These are phyloP conservation scores for Cydonia oblonga DNA, from an alignment of 331 rosid genomes.

Conservation along the genomic window DNA sequence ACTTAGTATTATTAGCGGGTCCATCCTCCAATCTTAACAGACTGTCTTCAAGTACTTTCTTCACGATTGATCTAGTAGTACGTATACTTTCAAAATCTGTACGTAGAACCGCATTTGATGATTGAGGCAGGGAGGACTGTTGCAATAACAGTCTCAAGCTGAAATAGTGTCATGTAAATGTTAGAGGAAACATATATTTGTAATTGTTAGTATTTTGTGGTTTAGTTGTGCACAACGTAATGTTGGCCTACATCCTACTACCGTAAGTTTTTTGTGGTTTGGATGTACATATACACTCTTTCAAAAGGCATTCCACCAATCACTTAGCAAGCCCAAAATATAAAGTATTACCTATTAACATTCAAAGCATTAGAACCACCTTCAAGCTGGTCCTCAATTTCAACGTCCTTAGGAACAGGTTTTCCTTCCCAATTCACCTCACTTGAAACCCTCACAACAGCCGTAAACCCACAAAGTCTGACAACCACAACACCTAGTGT, in stretches of 20 bases:
- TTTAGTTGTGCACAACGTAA: background rate
- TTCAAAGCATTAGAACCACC: conserved; percentile 95
- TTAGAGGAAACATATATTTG: conserved; percentile 12
- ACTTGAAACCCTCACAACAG: conserved; percentile 71
- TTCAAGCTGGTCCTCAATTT: conserved; percentile 90
- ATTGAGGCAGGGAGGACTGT: conserved; percentile 49
- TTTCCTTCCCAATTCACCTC: conserved; percentile 47
- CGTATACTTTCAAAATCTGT: conserved; percentile 40
- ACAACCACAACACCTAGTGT: conserved; percentile 79
- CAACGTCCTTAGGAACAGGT: conserved; percentile 52
- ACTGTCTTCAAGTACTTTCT: conserved; percentile 66
- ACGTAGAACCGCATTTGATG: conserved; percentile 34
- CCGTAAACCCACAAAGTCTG: conserved; percentile 84
- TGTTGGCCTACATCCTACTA: background rate
- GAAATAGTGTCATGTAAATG: conserved; percentile 12
- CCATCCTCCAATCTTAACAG: conserved; percentile 64
- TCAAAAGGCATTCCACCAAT: background rate
- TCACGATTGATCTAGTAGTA: conserved; percentile 45
- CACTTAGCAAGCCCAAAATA: background rate
- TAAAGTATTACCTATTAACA: conserved; percentile 56
- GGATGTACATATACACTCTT: background rate
- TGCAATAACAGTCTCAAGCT: conserved; percentile 86
- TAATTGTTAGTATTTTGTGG: conserved; percentile 3
- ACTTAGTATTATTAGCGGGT: conserved; percentile 33
- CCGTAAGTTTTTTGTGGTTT: background rate